phyloP scores from a whole-genome alignment of 257 asterid genomes.

The Capsicum pubescens region DNA sequence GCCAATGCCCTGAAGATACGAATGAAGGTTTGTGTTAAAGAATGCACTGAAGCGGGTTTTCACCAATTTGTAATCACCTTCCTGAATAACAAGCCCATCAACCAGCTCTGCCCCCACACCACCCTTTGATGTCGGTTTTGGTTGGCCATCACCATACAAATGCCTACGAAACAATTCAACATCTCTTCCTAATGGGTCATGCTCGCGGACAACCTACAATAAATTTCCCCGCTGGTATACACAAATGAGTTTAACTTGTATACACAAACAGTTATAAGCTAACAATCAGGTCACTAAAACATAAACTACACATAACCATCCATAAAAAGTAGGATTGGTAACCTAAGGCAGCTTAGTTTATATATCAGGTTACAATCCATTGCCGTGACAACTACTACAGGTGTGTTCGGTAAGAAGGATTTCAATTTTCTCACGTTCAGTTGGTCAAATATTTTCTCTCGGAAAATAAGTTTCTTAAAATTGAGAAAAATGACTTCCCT shows the following conservation, averaged over 20 bases:
- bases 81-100: constrained; percentile 73
- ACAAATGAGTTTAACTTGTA: neutral
- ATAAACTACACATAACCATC: neutral
- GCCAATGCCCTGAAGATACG: constrained; percentile 71
- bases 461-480: no score
- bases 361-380: neutral
- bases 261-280: neutral
- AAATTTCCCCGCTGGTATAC: neutral
- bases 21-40: constrained; percentile 81
- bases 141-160: constrained; percentile 56
- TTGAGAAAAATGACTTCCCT: no score
- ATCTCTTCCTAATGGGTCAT: constrained; percentile 83
- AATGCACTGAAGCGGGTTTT: constrained; percentile 93
- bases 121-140: constrained; percentile 78
- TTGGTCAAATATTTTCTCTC: no score
- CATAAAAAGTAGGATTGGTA: neutral
- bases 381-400: neutral
- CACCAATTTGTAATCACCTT: constrained; percentile 83
- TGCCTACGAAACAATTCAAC: constrained; percentile 77
- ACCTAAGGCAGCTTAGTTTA: neutral
- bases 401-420: no score
- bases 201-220: constrained; percentile 85
- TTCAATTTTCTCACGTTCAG: no score
- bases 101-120: constrained; percentile 80
- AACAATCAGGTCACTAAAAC: neutral